These are phyloP conservation scores for Akebia trifoliata DNA, from an alignment of 164 flowering plant species.

Conservation along the genomic window DNA sequence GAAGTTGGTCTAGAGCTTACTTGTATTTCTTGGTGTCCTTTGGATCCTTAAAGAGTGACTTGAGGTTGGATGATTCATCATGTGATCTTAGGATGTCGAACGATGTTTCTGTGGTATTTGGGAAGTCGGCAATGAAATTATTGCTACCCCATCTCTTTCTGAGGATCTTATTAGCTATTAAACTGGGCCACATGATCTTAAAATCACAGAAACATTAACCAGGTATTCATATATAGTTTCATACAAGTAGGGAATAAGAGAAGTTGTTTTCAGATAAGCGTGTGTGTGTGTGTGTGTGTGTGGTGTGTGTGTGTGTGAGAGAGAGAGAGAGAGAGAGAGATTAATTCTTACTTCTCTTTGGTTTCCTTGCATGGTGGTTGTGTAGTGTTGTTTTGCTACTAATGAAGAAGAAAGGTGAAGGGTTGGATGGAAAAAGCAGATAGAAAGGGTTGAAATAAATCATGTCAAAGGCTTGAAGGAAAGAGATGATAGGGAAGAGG, in stretches of 20 bases:
- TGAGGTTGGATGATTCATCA: conserved; percentile 9
- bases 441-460: conserved; percentile 12
- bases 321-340: conserved; percentile 11
- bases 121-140: conserved; percentile 47
- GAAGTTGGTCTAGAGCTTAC: conserved; percentile 26
- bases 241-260: not conserved
- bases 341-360: conserved; percentile 26
- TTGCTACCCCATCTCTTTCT: conserved; percentile 43
- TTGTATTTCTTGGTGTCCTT: conserved; percentile 34
- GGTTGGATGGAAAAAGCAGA: conserved; percentile 14
- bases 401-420: not conserved
- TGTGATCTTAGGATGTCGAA: conserved; percentile 16
- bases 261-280: not conserved
- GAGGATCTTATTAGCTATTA: conserved; percentile 51
- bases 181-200: conserved; percentile 64
- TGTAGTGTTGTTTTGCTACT: conserved; percentile 6
- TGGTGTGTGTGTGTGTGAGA: too few relatives aligned
- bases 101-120: conserved; percentile 4
- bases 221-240: not conserved
- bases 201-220: not conserved
- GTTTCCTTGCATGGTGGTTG: conserved; percentile 24
- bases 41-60: conserved; percentile 13
- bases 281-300: too few relatives aligned
- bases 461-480: conserved; percentile 7
- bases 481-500: too few relatives aligned